These are phyloP conservation scores for Rhizopus delemar DNA, from an alignment of 371 early-diverging fungal genomes.

Conservation along the genomic window DNA sequence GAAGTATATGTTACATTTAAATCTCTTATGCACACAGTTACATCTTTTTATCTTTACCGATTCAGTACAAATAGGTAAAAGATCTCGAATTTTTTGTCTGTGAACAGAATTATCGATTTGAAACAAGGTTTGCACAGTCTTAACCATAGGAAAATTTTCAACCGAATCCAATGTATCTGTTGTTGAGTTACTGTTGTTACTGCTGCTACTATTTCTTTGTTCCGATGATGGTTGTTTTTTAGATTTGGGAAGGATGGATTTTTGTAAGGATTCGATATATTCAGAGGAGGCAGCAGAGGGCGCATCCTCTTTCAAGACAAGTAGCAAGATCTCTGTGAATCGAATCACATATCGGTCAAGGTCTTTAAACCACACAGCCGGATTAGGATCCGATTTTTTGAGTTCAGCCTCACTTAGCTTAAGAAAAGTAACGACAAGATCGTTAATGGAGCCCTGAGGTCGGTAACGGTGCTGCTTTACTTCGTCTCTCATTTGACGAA, in stretches of 20 bases:
- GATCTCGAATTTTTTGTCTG: conserved; percentile 32
- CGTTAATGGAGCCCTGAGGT: conserved; percentile 27
- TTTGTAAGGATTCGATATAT: conserved; percentile 22
- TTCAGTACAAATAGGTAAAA: conserved; percentile 40
- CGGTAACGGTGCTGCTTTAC: conserved; percentile 22
- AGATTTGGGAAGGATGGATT: conserved; percentile 20
- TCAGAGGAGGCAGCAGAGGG: conserved; percentile 26
- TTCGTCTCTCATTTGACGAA: conserved; percentile 16
- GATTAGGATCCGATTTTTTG: conserved; percentile 23
- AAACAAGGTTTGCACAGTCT: conserved; percentile 37
- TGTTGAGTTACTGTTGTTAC: background rate
- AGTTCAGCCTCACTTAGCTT: conserved; percentile 27
- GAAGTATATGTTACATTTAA: background rate
- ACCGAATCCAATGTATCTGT: conserved; percentile 26
- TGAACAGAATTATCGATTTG: conserved; percentile 33
- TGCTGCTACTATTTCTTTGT: conserved; percentile 9
- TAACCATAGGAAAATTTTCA: conserved; percentile 35
- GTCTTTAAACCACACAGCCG: conserved; percentile 25
- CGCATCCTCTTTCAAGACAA: conserved; percentile 27
- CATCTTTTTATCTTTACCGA: conserved; percentile 21
- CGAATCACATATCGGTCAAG: conserved; percentile 23
- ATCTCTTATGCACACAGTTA: background rate
- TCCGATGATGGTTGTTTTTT: conserved; percentile 3
- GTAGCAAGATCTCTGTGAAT: conserved; percentile 23
- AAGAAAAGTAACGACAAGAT: conserved; percentile 29